phyloP scores from a whole-genome alignment of 441 rosid genomes.

The Pelargonium exstipulatum region DNA sequence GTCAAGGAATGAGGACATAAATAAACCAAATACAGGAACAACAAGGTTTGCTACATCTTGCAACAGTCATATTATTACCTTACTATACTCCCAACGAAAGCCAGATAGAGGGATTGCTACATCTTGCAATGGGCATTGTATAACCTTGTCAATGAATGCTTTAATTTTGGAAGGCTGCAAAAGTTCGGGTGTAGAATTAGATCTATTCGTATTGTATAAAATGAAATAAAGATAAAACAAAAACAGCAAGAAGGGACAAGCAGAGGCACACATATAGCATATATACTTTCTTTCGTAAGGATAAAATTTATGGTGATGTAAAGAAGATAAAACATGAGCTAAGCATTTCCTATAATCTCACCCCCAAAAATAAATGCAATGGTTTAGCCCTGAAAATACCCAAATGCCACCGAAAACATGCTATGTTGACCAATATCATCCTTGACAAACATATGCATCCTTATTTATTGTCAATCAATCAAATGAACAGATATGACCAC shows the following conservation, averaged over 20 bases:
- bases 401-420: background rate
- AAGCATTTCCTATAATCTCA: background rate
- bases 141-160: constrained; percentile 88
- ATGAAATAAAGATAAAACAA: background rate
- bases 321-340: background rate
- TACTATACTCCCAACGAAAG: constrained; percentile 86
- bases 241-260: background rate
- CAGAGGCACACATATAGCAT: background rate
- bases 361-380: background rate
- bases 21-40: constrained; percentile 15
- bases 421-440: background rate
- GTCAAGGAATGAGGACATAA: constrained; percentile 17
- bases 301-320: background rate
- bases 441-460: background rate
- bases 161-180: constrained; percentile 87
- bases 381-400: background rate
- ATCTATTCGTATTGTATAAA: background rate
- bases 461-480: background rate
- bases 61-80: constrained; percentile 42
- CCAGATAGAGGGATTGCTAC: constrained; percentile 97
- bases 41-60: background rate
- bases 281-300: background rate
- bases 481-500: background rate
- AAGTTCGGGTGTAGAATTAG: constrained; percentile 13
- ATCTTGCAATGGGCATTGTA: constrained; percentile 92